Base-by-base conservation (phyloP, 495 filamentous ascomycete species). In the Elasticomyces elasticus region DNA sequence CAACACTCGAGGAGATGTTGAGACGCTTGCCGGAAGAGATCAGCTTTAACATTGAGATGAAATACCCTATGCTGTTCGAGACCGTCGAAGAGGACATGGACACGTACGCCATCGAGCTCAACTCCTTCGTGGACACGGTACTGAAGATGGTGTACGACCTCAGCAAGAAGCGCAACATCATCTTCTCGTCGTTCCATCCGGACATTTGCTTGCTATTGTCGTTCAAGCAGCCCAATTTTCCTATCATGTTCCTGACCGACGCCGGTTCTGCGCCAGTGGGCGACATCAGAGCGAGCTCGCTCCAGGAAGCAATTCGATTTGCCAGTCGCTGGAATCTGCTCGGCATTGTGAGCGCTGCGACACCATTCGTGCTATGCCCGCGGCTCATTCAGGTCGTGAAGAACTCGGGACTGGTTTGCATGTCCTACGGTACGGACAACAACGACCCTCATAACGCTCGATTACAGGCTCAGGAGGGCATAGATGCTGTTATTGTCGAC, bases 11-110 rank as follows among this genome's bases (percentile, higher is more conserved):
- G 66, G 89, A 96, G 58, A 80, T 96, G 64, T 94, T 99, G 69
- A 79, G 76, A 62, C 83, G 89, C 66, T 71, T 99, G 0, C 88
- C 88, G 1, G 75, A 83, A 37, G 75, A 72, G 11, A 80, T 95
- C 27, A 89, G 92, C 11, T 97, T 99, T 76, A 97, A 99, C 66
- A 94, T 99, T 59, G 94, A 99, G 74, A 83, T 99, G 76, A 99
- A 97, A 67, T 99, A 99, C 67, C 94, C 94, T 20, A 96, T 96
- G 89, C 79, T 97, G 44, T 81, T 86, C 63, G 94, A 99, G 74
- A 84, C 76, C 62, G 88, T 94, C 66, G 86, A 92, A 66, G 84
- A 95, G 57, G 89, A 94, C 59, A 97, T 99, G 94, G 94, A 97
- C 65, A 86, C 87, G 9, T 96, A 92, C 65, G 91, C 88, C 5